Base-by-base conservation (phyloP, 2,329 filamentous ascomycete species). In the Tolypocladium paradoxum region DNA sequence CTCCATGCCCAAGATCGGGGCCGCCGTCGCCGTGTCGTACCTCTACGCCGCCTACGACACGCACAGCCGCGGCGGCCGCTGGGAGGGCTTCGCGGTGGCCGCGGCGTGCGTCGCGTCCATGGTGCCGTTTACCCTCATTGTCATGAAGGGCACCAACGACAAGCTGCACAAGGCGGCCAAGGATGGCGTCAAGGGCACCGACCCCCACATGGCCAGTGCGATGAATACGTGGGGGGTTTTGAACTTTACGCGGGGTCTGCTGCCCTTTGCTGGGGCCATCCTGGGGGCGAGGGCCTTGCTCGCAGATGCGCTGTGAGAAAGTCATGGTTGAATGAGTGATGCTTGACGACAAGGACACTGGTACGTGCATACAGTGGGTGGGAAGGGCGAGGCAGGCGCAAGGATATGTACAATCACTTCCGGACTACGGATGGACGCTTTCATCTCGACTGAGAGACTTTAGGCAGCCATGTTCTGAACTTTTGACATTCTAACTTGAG, bases 121-220 rank as follows among this genome's bases (percentile, higher is more conserved):
- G 36, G 63, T 74, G 33, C 71, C 72, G 1, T 75, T 67, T 47
- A 75, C 72, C 1, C 2, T 68, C 12, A n/a, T 61, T 24, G 56
- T 67, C 46, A 73, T 75, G 68, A 59, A 52, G 14, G 52, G 58
- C 7, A 73, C 70, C 5, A 74, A 73, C 50, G 54, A 60, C 16
- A 53, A 60, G 5, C 61, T 74, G 37, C 61, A 62, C 14, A 58
- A 58, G 24, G 57, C 61, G 0, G 64, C 60, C 27, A 56, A 56
- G 11, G 62, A 58, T 2, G 56, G 57, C 0, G 49, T 55, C 18
- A 55, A 53, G 7, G 54, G 56, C 37, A 55, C 53, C 4, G 50
- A 55, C 11, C 55, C 54, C 2, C 60, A 62, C 6, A 54, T 60
- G 18, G 45, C 51, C 31, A 51, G 40, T 18, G 49, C 64, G 18